A percentile compares a stretch with the other conserved stretches of the same genome.
Conservation (phyloP, 1,284 basidiomycete genomes). For the Puccinia hordei region DNA sequence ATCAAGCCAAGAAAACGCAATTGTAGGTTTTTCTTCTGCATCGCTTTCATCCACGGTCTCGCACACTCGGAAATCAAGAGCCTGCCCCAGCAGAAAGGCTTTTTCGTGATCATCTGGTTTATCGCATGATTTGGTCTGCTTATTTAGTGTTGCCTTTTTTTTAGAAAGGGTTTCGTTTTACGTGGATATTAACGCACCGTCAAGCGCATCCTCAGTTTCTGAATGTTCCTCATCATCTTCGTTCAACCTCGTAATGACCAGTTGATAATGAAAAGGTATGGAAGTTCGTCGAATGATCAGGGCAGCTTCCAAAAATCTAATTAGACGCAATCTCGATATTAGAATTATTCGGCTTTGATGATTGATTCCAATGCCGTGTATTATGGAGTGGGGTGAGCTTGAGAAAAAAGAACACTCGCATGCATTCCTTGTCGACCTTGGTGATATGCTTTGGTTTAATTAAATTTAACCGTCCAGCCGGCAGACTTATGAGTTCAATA, state of each 20-base stretch:
- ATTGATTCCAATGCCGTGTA: not conserved
- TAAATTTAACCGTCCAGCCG: conserved; percentile 86
- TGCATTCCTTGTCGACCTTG: conserved; percentile 92
- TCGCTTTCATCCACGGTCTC: conserved; percentile 36
- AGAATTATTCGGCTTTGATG: not conserved
- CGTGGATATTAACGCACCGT: conserved; percentile 4
- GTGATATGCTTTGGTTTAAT: conserved; percentile 80
- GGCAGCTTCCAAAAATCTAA: conserved; percentile 91
- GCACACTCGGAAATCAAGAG: conserved; percentile 20
- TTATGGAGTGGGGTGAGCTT: no score
- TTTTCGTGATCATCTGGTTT: conserved; percentile 35
- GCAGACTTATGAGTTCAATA: conserved; percentile 84
- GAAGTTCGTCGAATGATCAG: conserved; percentile 83
- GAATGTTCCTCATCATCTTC: conserved; percentile 93
- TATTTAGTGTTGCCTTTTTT: not conserved
- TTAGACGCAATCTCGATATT: not conserved
- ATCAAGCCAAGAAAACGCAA: conserved; percentile 42
- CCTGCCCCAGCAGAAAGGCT: conserved; percentile 36
- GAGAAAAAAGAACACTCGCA: conserved; percentile 67
- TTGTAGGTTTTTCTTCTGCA: conserved; percentile 9
- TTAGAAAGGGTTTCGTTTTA: not conserved
- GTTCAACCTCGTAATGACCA: conserved; percentile 93
- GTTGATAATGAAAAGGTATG: conserved; percentile 85
- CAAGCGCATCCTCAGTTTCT: conserved; percentile 79
- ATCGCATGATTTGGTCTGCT: not conserved